Evolutionary conservation across 192 early-diverging fungal genomes (phyloP).

Genomic region (Entomortierella chlamydospora): DNA sequence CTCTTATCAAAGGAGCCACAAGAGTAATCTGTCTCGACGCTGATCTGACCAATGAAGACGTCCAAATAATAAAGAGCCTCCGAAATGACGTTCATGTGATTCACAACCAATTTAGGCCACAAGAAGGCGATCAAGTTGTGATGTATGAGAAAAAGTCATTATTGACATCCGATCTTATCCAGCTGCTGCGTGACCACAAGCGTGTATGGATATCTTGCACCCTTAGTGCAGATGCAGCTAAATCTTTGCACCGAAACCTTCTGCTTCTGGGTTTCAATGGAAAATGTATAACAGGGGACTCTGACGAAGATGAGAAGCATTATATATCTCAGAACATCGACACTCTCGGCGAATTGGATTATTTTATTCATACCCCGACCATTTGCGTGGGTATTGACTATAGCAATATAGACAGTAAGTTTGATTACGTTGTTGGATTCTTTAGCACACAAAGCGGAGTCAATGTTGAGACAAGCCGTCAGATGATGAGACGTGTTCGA

Average conservation of each 20-base stretch:
- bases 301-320: background rate
- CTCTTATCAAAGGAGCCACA: background rate
- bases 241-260: background rate
- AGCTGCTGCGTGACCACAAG: background rate
- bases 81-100: conserved; percentile 2
- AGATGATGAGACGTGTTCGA: conserved; percentile 25
- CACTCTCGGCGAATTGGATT: conserved; percentile 4
- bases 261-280: background rate
- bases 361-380: conserved; percentile 24
- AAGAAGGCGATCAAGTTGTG: conserved; percentile 8
- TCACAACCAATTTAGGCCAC: conserved; percentile 6
- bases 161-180: background rate
- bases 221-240: background rate
- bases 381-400: conserved; percentile 21
- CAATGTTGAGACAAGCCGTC: conserved; percentile 10
- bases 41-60: conserved; percentile 4
- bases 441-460: conserved; percentile 15
- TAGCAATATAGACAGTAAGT: background rate
- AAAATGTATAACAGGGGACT: conserved; percentile 11
- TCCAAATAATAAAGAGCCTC: conserved; percentile 1
- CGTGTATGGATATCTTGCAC: conserved; percentile 10
- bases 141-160: background rate
- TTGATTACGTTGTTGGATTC: conserved; percentile 16
- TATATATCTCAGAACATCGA: conserved; percentile 12
- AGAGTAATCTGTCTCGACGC: conserved; percentile 11